Percentiles rank a stretch among this genome's conserved stretches.
These are phyloP conservation scores for Hygrophoropsis aurantiaca DNA, from an alignment of 768 basidiomycete species.

Conservation along the genomic window DNA sequence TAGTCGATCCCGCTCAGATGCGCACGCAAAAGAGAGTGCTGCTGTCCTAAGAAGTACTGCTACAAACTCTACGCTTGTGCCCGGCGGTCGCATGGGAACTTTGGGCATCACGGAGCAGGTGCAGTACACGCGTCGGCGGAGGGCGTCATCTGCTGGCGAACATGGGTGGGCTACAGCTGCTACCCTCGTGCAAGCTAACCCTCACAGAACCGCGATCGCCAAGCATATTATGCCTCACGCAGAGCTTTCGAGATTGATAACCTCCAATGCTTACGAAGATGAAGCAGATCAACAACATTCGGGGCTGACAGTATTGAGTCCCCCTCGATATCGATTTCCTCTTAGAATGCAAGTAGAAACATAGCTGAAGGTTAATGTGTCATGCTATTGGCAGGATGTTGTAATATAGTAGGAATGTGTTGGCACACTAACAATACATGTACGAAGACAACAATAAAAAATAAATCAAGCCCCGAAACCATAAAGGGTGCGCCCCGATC, in stretches of 20 bases:
- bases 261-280: not conserved
- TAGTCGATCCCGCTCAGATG: slow-evolving; percentile 22
- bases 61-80: slow-evolving; percentile 11
- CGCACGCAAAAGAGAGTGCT: slow-evolving; percentile 12
- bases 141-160: slow-evolving; percentile 51
- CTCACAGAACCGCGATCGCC: not conserved
- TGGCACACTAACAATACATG: slow-evolving; percentile 25
- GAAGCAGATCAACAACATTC: not conserved
- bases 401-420: not conserved
- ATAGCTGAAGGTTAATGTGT: too few species aligned
- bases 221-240: not conserved
- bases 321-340: too few species aligned
- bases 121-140: slow-evolving; percentile 32
- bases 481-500: slow-evolving; percentile 76
- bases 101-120: slow-evolving; percentile 7
- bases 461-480: slow-evolving; percentile 69
- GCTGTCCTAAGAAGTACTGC: slow-evolving; percentile 4
- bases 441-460: slow-evolving; percentile 26
- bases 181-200: not conserved
- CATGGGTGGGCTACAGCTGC: slow-evolving; percentile 12
- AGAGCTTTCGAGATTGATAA: slow-evolving; percentile 1
- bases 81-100: not conserved
- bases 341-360: too few species aligned
- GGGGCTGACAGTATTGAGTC: too few species aligned
- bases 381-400: too few species aligned